Evolutionary conservation across 169 alveolate species (phyloP).

Genomic region (Blepharisma undulans): DNA sequence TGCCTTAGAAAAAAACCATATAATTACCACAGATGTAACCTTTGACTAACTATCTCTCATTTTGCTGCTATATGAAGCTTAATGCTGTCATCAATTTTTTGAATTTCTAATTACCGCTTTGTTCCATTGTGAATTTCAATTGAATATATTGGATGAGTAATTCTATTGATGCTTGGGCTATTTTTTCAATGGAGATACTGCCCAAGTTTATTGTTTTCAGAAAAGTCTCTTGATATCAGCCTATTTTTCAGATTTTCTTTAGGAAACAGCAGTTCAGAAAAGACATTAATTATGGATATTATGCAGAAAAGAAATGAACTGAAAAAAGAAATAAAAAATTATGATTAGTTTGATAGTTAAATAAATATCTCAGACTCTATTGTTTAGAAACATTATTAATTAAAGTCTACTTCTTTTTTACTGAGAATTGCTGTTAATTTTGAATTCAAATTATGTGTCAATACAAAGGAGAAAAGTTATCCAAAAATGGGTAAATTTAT

Average conservation of each 20-base stretch:
- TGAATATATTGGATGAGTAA: neutral
- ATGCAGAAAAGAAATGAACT: neutral
- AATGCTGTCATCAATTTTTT: neutral
- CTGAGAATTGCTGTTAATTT: too few relatives aligned
- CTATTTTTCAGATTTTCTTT: neutral
- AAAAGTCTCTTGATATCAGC: neutral
- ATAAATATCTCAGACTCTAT: too few relatives aligned
- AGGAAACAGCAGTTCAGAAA: neutral
- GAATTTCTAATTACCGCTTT: neutral
- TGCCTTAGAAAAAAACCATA: neutral
- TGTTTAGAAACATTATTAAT: too few relatives aligned
- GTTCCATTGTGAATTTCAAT: neutral
- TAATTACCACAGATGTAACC: neutral
- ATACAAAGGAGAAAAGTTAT: too few relatives aligned
- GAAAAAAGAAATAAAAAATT: neutral
- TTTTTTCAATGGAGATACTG: neutral
- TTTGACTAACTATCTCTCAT: neutral
- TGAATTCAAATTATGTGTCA: too few relatives aligned
- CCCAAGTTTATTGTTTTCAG: neutral
- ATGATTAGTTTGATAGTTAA: too few relatives aligned
- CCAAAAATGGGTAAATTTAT: too few relatives aligned
- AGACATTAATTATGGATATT: neutral
- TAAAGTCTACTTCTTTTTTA: too few relatives aligned
- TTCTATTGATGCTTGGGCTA: neutral
- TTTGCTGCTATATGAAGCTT: neutral